Conservation (phyloP, 176 grass and related monocot genomes). For the Oryza coarctata region DNA sequence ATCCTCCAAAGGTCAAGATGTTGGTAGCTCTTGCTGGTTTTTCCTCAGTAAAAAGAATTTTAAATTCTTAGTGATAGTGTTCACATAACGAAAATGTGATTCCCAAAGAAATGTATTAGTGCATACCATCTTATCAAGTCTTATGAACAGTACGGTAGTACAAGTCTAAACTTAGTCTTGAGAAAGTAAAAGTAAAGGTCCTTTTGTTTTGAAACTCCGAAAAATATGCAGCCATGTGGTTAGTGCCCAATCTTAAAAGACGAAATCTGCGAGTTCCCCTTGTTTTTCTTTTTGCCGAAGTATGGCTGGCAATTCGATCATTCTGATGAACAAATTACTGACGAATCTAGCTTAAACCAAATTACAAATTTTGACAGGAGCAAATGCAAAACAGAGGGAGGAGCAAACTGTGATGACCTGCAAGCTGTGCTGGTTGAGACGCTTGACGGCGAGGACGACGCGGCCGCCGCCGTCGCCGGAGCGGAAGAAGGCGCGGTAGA, state of each 20-base stretch:
- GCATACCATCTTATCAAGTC: background rate
- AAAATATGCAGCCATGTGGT: background rate
- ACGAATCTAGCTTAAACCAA: background rate
- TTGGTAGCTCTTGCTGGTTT: too few relatives aligned
- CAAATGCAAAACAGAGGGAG: background rate
- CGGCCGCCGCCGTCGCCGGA: constrained; percentile 33
- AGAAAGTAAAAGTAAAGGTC: background rate
- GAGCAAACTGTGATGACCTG: constrained; percentile 53
- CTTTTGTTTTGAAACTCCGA: background rate
- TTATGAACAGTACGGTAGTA: background rate
- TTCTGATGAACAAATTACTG: background rate
- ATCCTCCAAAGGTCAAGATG: too few relatives aligned
- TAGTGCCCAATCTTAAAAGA: background rate
- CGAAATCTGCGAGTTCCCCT: too few relatives aligned
- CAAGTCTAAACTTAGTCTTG: background rate
- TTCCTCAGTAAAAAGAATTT: too few relatives aligned
- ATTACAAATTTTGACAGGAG: background rate
- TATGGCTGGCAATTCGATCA: background rate
- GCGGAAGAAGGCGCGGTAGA: constrained; percentile 77
- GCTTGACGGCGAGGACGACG: constrained; percentile 76
- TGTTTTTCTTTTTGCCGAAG: background rate
- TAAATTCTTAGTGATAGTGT: too few relatives aligned
- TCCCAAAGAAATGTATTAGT: too few relatives aligned
- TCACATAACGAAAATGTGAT: background rate
- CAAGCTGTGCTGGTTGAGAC: constrained; percentile 68